phyloP scores from a whole-genome alignment of 495 filamentous ascomycete genomes.

The Hypoxylon subgilvum region DNA sequence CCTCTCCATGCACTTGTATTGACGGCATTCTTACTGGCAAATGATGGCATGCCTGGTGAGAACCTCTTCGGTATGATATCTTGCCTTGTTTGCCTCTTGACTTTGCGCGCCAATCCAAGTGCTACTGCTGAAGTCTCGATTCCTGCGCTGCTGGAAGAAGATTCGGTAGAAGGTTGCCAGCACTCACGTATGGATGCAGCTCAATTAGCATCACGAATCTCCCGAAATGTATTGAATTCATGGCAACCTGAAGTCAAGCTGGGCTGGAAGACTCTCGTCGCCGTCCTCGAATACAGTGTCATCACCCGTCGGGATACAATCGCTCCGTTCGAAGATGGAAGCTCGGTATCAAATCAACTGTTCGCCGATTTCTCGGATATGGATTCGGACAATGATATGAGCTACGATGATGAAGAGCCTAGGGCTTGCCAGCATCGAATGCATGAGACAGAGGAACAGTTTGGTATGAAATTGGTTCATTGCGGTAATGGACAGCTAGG shows the following conservation, averaged over 20 bases:
- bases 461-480: background rate
- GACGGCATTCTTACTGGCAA: constrained; percentile 43
- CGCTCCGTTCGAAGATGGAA: background rate
- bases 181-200: constrained; percentile 11
- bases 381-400: background rate
- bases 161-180: background rate
- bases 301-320: background rate
- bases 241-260: constrained; percentile 1
- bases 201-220: background rate
- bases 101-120: constrained; percentile 34
- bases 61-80: constrained; percentile 51
- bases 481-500: constrained; percentile 11
- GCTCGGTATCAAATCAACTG: too few relatives aligned
- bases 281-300: constrained; percentile 6
- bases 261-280: constrained; percentile 6
- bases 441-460: background rate
- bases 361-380: too few relatives aligned
- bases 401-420: background rate
- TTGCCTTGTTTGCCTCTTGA: constrained; percentile 47
- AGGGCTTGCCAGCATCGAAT: background rate
- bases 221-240: too few relatives aligned
- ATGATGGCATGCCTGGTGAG: constrained; percentile 42
- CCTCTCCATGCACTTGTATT: constrained; percentile 49
- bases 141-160: constrained; percentile 2
- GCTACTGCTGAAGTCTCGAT: constrained; percentile 1